Base-by-base conservation (phyloP, 441 rosid species). In the Hura crepitans region DNA sequence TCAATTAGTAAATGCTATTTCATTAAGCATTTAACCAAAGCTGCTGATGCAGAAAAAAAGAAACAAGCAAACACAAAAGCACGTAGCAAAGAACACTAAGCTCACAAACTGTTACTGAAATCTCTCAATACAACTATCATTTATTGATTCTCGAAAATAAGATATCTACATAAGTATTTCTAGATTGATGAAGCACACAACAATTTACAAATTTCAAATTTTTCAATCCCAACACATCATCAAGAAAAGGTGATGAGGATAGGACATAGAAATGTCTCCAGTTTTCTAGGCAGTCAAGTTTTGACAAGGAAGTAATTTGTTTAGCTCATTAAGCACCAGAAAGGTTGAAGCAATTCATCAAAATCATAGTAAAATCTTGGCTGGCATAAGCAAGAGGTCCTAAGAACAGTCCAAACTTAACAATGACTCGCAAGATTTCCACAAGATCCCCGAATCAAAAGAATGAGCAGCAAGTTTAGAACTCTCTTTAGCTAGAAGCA, bases 401-500 rank as follows among this genome's bases (percentile, higher is more conserved):
- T 20, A 12, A 67, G 46, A 62, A 22, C 28, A 62, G 43, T 65
- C 65, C 62, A 66, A 66, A 30, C 46, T 66, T 55, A 18, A 11
- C 6, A 6, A 51, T 53, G 30, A n/a, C 31, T 53, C 63, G 27
- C 33, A 62, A 37, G 53, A 39, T 37, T 43, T 28, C 20, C 17
- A 55, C 8, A 64, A 60, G 20, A 49, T 27, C 33, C 62, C 22
- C 22, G 49, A 28, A 72, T 18, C 17, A 71, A 33, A 55, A 47
- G 49, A 57, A 49, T 25, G 20, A 49, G 27, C 51, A 65, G 20
- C 18, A 35, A 31, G 20, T 20, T 13, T 43, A 9, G 20, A 47
- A 56, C 49, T 55, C 45, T 45, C 37, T 7, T 37, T 12, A 23
- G 20, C 5, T 23, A 68, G 56, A 42, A 63, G 15, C 64, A 73